Evolutionary conservation across 192 early-diverging fungal genomes (phyloP), one percentile per base, ranked within the genome.

Genomic region (Borealophlyctis nickersoniae): DNA sequence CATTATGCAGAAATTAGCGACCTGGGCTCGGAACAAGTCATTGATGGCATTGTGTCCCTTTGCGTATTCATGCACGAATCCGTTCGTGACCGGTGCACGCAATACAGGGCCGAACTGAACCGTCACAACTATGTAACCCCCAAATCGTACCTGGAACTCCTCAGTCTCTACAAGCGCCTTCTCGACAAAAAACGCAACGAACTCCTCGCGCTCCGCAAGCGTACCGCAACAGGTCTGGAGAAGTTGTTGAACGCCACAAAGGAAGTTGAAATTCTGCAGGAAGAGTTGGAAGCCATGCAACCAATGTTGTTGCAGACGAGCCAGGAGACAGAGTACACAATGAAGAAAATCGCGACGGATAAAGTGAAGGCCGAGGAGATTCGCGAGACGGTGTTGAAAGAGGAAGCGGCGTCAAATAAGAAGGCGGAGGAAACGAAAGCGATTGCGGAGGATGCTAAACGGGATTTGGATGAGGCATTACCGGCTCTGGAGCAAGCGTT

Each of bases 121-220:
- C 58, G 84, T 24, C 66, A 84, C 67, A 86, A 86, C 60, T 85
- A 86, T 62, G 84, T 86, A 0, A 86, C 84, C n/a, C 84, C 84
- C 16, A 85, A 80, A 52, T 79, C 76, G 29, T 86, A 86, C 69
- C 63, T 86, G 26, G 84, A 86, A 56, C 69, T 86, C 36, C 60
- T 86, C 30, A 67, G 83, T n/a, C 58, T 78, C 19, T 86, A 82
- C 58, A 83, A 85, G 45, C 62, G 66, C 3, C 59, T 86, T 49
- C 65, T 86, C 64, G 84, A 82, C 57, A 82, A 82, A 58, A 84
- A 86, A 65, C 62, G 84, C 19, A 77, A 70, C 32, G 84, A 82
- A 63, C 62, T 86, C 4, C 52, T 80, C 2, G 78, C 77, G 4
- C 51, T 82, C 3, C 52, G 81, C 19, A 85, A 80, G 49, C 62